Evolutionary conservation across 2,329 filamentous ascomycete genomes (phyloP), one percentile per base, ranked within the genome.

Genomic region (Trichophyton simii): DNA sequence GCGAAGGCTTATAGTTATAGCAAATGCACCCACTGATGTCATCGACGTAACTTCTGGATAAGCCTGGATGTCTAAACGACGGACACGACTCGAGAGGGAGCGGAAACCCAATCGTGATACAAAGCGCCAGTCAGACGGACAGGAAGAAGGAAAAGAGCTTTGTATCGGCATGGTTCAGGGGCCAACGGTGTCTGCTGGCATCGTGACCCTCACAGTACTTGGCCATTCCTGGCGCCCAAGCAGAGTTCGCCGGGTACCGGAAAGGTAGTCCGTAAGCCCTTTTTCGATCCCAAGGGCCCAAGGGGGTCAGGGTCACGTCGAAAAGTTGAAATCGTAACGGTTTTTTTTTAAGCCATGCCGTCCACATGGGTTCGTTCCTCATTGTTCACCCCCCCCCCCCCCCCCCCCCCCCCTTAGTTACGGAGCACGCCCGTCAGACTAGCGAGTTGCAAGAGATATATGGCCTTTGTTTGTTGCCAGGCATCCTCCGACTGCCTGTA

Each of bases 221-320:
- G 50, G 44, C 50, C 50, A 54, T 25, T 54, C 50, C 50, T 54
- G 28, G 6, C 25, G 25, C 28, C 13, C 25, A 54, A 54, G 50
- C 50, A 54, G 50, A 54, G 50, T 54, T 54, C 50, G 50, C 50
- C 50, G 50, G 50, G 50, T 54, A 34, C 50, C 50, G 50, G 50
- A 54, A 54, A 28, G 50, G 50, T 54, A 28, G 50, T 25, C 50
- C 22, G 50, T 54, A 54, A 25, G 18, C 22, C 28, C 48, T 20
- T 38, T 38, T 38, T 38, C 34, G 34, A 38, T 38, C 22, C 50
- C 11, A n/a, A 44, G 15, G 41, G 28, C 28, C 1, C 6, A 31
- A 31, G 41, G 41, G 41, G n/a, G 34, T 13, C 34, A 38, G 34
- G 34, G 34, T 38, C 34, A 44, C 15, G 41, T 44, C n/a, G 41